A percentile compares a stretch with the other conserved stretches of the same genome.
Evolutionary conservation across 2,329 filamentous ascomycete genomes (phyloP).

Genomic region (Trichophaea hybrida): DNA sequence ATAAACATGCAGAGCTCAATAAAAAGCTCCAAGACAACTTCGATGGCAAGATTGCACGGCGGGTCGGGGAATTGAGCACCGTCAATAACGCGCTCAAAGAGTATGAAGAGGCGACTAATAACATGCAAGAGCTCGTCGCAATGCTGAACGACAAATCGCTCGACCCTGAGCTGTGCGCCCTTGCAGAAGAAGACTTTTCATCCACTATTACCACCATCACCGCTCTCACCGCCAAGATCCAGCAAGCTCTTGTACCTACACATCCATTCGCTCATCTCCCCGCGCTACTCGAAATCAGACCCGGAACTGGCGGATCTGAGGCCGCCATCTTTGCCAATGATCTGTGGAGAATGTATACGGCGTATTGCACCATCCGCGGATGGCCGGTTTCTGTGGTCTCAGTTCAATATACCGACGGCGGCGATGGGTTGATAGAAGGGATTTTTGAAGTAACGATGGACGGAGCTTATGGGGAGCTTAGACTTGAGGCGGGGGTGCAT

Average conservation of each 20-base stretch:
- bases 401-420: slow-evolving; percentile 49
- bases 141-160: slow-evolving; percentile 55
- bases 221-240: slow-evolving; percentile 51
- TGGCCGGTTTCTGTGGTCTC: slow-evolving; percentile 24
- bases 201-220: slow-evolving; percentile 48
- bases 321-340: slow-evolving; percentile 80
- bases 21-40: slow-evolving; percentile 40
- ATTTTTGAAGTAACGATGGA: slow-evolving; percentile 66
- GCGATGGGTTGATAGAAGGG: slow-evolving; percentile 59
- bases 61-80: slow-evolving; percentile 46
- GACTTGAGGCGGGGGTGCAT: slow-evolving; percentile 86
- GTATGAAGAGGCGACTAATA: slow-evolving; percentile 43
- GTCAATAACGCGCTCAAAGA: slow-evolving; percentile 45
- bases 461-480: slow-evolving; percentile 66
- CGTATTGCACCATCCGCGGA: slow-evolving; percentile 45
- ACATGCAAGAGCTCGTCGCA: slow-evolving; percentile 55
- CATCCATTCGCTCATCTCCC: slow-evolving; percentile 84
- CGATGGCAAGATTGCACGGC: slow-evolving; percentile 44
- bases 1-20: slow-evolving; percentile 44
- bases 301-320: slow-evolving; percentile 82
- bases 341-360: slow-evolving; percentile 77
- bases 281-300: slow-evolving; percentile 81
- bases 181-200: slow-evolving; percentile 56
- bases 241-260: slow-evolving; percentile 63
- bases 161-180: slow-evolving; percentile 44